A percentile compares a stretch with the other conserved stretches of the same genome.
phyloP scores from a whole-genome alignment of 2,329 filamentous ascomycete genomes.

The Alternaria novae-zelandiae region DNA sequence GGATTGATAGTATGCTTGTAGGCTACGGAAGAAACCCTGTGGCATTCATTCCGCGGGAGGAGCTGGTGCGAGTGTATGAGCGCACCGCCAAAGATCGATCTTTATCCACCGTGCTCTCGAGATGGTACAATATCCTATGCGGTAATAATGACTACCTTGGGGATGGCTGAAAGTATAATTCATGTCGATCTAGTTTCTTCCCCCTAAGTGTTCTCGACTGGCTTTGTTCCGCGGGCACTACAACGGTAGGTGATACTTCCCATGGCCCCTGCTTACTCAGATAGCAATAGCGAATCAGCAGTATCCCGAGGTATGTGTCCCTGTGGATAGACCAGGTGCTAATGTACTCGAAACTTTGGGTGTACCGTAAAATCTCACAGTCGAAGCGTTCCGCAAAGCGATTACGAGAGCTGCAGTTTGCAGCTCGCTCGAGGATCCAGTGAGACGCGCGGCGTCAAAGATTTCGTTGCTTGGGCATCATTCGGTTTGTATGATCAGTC shows the following conservation, averaged over 20 bases:
- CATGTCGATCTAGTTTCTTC: not conserved
- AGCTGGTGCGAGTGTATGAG: not conserved
- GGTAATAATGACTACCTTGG: not conserved
- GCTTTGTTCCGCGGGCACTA: not conserved
- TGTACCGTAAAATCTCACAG: not conserved
- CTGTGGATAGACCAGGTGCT: not conserved
- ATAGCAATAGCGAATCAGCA: not conserved
- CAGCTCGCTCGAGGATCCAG: not conserved
- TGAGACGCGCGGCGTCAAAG: not conserved
- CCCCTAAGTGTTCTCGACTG: not conserved
- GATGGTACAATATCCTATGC: not conserved
- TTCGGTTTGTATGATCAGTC: not conserved
- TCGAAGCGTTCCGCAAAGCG: not conserved
- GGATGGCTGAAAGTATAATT: not conserved
- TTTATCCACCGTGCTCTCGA: not conserved
- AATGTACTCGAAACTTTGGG: not conserved
- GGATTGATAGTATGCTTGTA: not conserved
- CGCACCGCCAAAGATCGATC: not conserved
- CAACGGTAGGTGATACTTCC: not conserved
- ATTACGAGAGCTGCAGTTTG: not conserved
- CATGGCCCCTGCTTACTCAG: not conserved
- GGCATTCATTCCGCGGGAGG: not conserved
- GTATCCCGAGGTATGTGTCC: not conserved
- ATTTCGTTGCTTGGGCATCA: not conserved
- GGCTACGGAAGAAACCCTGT: not conserved